Base-by-base conservation (phyloP, 2,329 filamentous ascomycete species). In the Emmonsia crescens region DNA sequence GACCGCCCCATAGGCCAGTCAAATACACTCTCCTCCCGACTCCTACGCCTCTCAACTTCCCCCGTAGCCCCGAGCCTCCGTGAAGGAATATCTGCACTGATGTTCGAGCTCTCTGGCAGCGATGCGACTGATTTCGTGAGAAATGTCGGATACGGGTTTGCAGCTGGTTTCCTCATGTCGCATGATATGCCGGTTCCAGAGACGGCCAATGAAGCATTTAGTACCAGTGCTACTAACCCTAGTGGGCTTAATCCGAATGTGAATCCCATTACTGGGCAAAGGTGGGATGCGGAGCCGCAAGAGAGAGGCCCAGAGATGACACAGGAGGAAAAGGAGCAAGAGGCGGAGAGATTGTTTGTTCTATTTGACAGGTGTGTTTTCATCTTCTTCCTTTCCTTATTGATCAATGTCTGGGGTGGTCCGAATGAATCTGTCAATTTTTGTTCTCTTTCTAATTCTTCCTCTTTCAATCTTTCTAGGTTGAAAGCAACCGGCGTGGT, bases 71-170 rank as follows among this genome's bases (percentile, higher is more conserved):
- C 89, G 0, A 85, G 86, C 46, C 78, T 96, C 2, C 85, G 91
- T 21, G 85, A 89, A 55, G 83, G 84, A 21, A 87, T 96, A 59
- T 89, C 89, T 0, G 82, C 87, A 36, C 80, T 99, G 29, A 83
- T 96, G 64, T 99, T 95, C 72, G 89, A 95, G 66, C 80, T 97
- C 33, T 96, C 91, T 0, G 88, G 87, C 65, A 89, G 86, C 68
- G 86, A 96, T 68, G 84, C 92, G 0, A 83, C 82, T 19, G 88
- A 81, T 36, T 94, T 96, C 69, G 89, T 97, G 0, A 82, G 89
- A 59, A 96, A 96, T 67, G 89, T 99, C 14, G 94, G 94, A 0
- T 99, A 96, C 71, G 94, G 94, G 0, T 96, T 89, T 70, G 94
- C 94, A 0, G 89, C 91, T 0, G 94, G 94, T 0, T 96, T 94